Conservation (phyloP, 108 stramenopile species). For the Nitzschia sp. region DNA sequence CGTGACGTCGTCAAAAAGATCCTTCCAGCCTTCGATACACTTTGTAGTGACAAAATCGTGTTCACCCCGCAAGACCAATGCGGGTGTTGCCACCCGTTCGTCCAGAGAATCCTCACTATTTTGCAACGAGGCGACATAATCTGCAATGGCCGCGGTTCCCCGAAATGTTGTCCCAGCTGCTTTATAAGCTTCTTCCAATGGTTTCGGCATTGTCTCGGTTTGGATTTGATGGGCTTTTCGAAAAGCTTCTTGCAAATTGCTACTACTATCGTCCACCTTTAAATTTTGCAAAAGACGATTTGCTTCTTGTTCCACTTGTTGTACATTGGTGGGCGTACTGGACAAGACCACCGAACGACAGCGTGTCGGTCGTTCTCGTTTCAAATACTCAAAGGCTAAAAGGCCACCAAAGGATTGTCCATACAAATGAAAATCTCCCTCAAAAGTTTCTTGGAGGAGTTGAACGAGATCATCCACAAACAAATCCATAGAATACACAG, state of each 20-base stretch:
- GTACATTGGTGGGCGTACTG: conserved; percentile 44
- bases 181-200: conserved; percentile 47
- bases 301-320: conserved; percentile 34
- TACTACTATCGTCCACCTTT: neutral
- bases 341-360: conserved; percentile 62
- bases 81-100: conserved; percentile 24
- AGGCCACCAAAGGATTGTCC: conserved; percentile 70
- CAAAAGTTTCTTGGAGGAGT: conserved; percentile 41
- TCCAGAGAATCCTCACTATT: conserved; percentile 15
- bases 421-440: conserved; percentile 58
- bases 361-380: conserved; percentile 26
- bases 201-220: conserved; percentile 24
- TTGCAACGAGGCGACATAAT: conserved; percentile 44
- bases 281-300: conserved; percentile 16
- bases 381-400: conserved; percentile 68
- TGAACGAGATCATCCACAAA: conserved; percentile 49
- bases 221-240: conserved; percentile 50
- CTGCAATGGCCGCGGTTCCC: conserved; percentile 50
- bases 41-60: conserved; percentile 60
- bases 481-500: conserved; percentile 46
- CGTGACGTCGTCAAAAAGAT: conserved; percentile 37
- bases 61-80: conserved; percentile 51
- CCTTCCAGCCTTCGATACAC: conserved; percentile 55
- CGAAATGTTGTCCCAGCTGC: conserved; percentile 56
- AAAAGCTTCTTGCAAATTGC: conserved; percentile 41